Conservation (phyloP, 2,329 filamentous ascomycete genomes). For the Venturiaceae sp. region DNA sequence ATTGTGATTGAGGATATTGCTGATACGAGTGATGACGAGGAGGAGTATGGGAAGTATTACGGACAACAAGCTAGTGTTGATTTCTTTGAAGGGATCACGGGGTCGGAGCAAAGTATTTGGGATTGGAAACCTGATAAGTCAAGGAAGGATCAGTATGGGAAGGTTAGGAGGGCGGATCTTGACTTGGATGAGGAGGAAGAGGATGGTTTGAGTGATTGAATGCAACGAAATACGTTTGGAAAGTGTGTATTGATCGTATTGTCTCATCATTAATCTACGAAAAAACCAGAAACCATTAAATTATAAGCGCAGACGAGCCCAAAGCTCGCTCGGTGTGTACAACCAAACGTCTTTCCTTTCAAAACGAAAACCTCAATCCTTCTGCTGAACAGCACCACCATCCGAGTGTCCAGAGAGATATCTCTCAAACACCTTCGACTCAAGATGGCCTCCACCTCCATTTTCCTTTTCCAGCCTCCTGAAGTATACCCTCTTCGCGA, state of each 20-base stretch:
- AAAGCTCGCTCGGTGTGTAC: background rate
- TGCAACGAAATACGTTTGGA: no score
- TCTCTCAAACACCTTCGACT: background rate
- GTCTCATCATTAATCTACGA: background rate
- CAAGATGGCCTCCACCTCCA: background rate
- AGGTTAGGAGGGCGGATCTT: no score
- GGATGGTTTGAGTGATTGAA: no score
- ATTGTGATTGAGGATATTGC: conserved; percentile 39
- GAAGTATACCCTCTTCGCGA: conserved; percentile 44
- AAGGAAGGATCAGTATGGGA: no score
- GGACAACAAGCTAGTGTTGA: conserved; percentile 1
- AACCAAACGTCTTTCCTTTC: background rate
- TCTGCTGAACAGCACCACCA: background rate
- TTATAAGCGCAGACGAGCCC: background rate
- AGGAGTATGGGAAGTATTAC: conserved; percentile 11
- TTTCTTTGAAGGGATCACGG: background rate
- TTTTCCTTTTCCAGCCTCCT: background rate
- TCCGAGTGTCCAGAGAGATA: conserved; percentile 1
- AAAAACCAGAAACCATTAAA: background rate
- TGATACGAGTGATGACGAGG: conserved; percentile 19
- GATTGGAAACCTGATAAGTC: background rate
- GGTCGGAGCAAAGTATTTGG: background rate
- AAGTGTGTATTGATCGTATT: no score
- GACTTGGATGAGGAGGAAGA: no score
- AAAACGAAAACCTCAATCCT: background rate